These are phyloP conservation scores for Hemisphaericaspora lyxosophila DNA, from an alignment of 1,139 yeast genomes.

Conservation along the genomic window DNA sequence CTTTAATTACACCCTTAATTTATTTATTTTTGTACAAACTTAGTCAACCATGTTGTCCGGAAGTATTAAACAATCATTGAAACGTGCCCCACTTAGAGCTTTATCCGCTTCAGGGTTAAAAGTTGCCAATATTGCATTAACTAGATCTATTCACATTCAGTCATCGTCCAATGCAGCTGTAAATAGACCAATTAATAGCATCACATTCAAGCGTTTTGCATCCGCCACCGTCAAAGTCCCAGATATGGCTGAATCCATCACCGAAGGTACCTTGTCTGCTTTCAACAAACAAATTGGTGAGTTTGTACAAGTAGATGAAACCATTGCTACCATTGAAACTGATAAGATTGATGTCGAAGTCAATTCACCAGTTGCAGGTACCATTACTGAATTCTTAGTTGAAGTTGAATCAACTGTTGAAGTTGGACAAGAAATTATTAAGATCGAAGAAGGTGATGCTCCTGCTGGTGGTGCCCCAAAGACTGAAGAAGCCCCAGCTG, in stretches of 20 bases:
- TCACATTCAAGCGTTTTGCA: slow-evolving; percentile 38
- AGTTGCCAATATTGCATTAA: slow-evolving; percentile 10
- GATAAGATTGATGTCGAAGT: slow-evolving; percentile 98
- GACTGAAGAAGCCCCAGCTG: slow-evolving; percentile 29
- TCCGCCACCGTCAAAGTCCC: slow-evolving; percentile 80
- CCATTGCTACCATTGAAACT: slow-evolving; percentile 95
- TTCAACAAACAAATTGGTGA: slow-evolving; percentile 86
- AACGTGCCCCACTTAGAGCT: slow-evolving; percentile 12
- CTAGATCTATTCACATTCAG: slow-evolving; percentile 12
- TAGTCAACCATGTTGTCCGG: slow-evolving; percentile 16
- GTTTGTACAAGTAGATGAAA: slow-evolving; percentile 82
- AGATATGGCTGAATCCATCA: slow-evolving; percentile 97
- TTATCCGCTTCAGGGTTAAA: slow-evolving; percentile 9
- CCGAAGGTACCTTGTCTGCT: slow-evolving; percentile 91
- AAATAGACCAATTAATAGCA: slow-evolving; percentile 5
- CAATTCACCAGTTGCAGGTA: slow-evolving; percentile 91
- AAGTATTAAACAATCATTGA: slow-evolving; percentile 16
- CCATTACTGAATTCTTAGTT: slow-evolving; percentile 79
- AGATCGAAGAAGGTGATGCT: slow-evolving; percentile 87
- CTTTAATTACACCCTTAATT: not conserved
- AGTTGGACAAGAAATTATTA: slow-evolving; percentile 91
- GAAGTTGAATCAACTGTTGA: slow-evolving; percentile 89
- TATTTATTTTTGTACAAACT: not conserved
- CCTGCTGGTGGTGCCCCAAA: slow-evolving; percentile 61
- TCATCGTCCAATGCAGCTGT: slow-evolving; percentile 4